A percentile compares a stretch with the other conserved stretches of the same genome.
Conservation (phyloP, 2,329 filamentous ascomycete genomes). For the Neoscytalidium dimidiatum region DNA sequence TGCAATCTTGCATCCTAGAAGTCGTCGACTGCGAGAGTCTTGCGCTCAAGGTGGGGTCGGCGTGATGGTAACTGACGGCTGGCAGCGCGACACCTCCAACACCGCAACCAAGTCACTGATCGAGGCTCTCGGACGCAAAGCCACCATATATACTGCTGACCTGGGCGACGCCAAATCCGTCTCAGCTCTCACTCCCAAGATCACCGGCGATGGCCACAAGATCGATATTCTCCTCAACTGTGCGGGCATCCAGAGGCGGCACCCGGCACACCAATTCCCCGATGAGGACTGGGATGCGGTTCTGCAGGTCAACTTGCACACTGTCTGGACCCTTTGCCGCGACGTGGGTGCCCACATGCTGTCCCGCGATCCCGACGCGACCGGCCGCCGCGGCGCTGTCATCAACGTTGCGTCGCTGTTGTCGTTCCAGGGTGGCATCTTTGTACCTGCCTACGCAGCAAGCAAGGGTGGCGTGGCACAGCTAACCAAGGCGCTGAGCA, state of each 20-base stretch:
- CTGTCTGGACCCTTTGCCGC: constrained; percentile 76
- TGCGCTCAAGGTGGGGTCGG: too few relatives aligned
- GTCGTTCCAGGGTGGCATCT: constrained; percentile 83
- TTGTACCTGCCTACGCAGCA: constrained; percentile 84
- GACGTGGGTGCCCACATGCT: constrained; percentile 82
- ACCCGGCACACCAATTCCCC: constrained; percentile 75
- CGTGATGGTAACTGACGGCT: background rate
- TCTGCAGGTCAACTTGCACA: constrained; percentile 81
- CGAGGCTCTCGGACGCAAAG: constrained; percentile 66
- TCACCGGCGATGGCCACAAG: constrained; percentile 63
- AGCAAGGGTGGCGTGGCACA: constrained; percentile 84
- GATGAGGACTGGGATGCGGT: constrained; percentile 78
- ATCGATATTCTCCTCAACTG: constrained; percentile 83
- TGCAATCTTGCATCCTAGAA: too few relatives aligned
- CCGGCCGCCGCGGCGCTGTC: constrained; percentile 66
- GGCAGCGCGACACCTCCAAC: constrained; percentile 58
- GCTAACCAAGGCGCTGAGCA: constrained; percentile 80
- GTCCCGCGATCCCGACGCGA: constrained; percentile 48
- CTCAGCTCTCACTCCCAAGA: constrained; percentile 58
- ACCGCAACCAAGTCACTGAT: constrained; percentile 62
- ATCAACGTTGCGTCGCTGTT: constrained; percentile 85
- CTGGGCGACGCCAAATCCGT: constrained; percentile 64
- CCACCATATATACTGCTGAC: constrained; percentile 69
- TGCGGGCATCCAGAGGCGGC: constrained; percentile 80
- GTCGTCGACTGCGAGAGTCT: background rate